These are phyloP conservation scores for Hyaloscypha variabilis DNA, from an alignment of 495 filamentous ascomycete genomes.

Conservation along the genomic window DNA sequence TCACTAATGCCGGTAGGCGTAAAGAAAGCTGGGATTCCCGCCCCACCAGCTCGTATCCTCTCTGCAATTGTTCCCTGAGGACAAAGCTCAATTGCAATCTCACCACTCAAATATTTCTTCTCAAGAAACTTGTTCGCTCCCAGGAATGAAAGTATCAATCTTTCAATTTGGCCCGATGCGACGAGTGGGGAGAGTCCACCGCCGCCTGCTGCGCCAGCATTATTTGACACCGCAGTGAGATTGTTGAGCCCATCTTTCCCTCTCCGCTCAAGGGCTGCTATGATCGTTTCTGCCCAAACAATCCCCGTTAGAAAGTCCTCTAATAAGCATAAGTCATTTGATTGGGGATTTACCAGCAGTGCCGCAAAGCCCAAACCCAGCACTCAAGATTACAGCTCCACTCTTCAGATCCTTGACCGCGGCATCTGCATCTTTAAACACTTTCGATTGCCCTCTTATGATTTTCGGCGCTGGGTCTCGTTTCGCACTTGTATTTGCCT, in stretches of 20 bases:
- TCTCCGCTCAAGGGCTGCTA: slow-evolving; percentile 48
- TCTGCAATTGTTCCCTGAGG: slow-evolving; percentile 69
- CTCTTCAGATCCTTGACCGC: slow-evolving; percentile 61
- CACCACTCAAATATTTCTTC: slow-evolving; percentile 60
- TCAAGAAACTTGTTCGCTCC: slow-evolving; percentile 69
- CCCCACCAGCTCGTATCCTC: slow-evolving; percentile 61
- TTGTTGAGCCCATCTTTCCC: slow-evolving; percentile 48
- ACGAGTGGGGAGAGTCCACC: slow-evolving; percentile 56
- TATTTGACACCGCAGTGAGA: slow-evolving; percentile 68
- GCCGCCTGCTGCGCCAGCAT: slow-evolving; percentile 59
- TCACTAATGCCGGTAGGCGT: slow-evolving; percentile 62
- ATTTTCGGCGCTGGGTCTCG: slow-evolving; percentile 34
- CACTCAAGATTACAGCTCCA: slow-evolving; percentile 58
- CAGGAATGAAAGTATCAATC: slow-evolving; percentile 62
- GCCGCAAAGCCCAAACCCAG: slow-evolving; percentile 65
- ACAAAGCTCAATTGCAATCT: slow-evolving; percentile 65
- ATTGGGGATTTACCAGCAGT: slow-evolving; percentile 51
- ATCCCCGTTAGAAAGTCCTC: too few relatives aligned
- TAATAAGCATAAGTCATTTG: not conserved
- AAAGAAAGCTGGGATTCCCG: slow-evolving; percentile 70
- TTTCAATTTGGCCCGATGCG: slow-evolving; percentile 55
- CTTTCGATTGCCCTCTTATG: slow-evolving; percentile 48
- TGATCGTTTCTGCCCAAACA: slow-evolving; percentile 45
- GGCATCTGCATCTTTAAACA: slow-evolving; percentile 59
- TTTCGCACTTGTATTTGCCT: slow-evolving; percentile 26